Base-by-base conservation (phyloP, 805 yeast genomes). In the Metschnikowia santaceciliae region DNA sequence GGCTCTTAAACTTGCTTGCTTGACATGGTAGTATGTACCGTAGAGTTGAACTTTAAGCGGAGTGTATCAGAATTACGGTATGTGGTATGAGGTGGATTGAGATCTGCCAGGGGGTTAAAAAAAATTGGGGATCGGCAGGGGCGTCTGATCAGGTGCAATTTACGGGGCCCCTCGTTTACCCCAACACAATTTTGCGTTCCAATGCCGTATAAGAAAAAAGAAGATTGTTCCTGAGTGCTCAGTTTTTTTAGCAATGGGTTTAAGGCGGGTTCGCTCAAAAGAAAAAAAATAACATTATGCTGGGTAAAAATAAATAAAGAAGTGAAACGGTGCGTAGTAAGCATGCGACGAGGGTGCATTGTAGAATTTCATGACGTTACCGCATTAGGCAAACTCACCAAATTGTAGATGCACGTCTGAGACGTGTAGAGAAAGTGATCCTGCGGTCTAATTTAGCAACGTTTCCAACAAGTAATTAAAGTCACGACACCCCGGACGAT, bases 361-460 rank as follows among this genome's bases (percentile, higher is more conserved):
- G 47, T n/a, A 34, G 23, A 17, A n/a, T 13, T 15, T 46, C 42
- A 46, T 37, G 41, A 32, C 42, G 4, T 37, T 46, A 30, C 48
- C 42, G 42, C 42, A 46, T 46, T 46, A 30, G 48, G 48, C n/a
- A 46, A 46, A 26, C 13, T 15, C 33, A 26, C 20, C 30, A 30
- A 14, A 20, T 22, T 15, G 22, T 17, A 20, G 35, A 32, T 37
- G 46, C 46, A 42, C 46, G 14, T 4, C 19, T 26, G 15, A 41
- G 35, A 30, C 34, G 44, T 41, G 35, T 41, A 41, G 45, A 42
- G 32, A 32, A 32, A 42, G 45, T 22, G 13, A 32, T 32, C 46
- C 38, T 33, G 32, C 38, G 22, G 38, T 38, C 38, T 8, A 20
- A 20, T 3, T 32, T 20, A 42, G 46, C 46, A 42, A 32, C 46